Conservation (phyloP, 75 land plant species). For the Cupressus sempervirens region DNA sequence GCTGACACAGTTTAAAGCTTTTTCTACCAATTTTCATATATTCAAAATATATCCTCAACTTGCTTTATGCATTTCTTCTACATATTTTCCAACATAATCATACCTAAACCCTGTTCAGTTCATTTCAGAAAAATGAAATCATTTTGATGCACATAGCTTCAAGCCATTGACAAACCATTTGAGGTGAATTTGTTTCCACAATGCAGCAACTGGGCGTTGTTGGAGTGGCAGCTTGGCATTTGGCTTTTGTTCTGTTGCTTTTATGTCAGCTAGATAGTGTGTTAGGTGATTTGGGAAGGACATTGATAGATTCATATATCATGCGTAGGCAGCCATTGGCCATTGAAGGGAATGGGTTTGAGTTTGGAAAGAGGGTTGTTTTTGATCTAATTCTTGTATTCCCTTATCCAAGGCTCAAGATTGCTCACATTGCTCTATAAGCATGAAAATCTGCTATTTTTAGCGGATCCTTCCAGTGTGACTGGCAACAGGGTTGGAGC, state of each 20-base stretch:
- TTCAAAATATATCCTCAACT: too few species aligned
- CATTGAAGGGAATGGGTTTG: not conserved
- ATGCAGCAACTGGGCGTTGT: not conserved
- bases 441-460: conserved; percentile 66
- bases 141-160: too few species aligned
- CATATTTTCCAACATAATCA: too few species aligned
- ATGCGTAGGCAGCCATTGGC: conserved; percentile 1
- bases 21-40: too few species aligned
- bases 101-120: too few species aligned
- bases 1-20: too few species aligned
- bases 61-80: too few species aligned
- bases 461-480: conserved; percentile 42
- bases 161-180: not conserved
- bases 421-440: conserved; percentile 73
- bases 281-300: not conserved
- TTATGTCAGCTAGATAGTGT: too few species aligned
- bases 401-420: conserved; percentile 39
- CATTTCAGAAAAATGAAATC: too few species aligned
- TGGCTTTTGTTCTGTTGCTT: not conserved
- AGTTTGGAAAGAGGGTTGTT: not conserved
- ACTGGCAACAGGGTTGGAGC: conserved; percentile 50
- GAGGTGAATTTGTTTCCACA: not conserved
- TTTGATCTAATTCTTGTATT: conserved; percentile 17
- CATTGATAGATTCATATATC: not conserved
- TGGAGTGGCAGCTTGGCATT: not conserved